These are phyloP conservation scores for Kwoniella heveanensis DNA, from an alignment of 768 basidiomycete species.

Conservation along the genomic window DNA sequence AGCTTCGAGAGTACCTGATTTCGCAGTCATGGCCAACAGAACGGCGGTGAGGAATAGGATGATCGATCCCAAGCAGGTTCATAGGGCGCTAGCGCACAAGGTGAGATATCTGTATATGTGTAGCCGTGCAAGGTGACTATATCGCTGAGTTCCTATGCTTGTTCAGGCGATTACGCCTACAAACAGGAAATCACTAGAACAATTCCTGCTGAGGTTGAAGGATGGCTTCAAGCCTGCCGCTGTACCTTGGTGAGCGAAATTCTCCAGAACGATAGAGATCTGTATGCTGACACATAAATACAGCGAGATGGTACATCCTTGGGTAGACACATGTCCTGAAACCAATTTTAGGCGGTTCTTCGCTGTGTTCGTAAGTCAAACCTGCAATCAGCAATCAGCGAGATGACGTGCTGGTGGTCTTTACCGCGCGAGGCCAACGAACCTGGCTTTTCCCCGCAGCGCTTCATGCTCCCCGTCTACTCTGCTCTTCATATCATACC, in stretches of 20 bases:
- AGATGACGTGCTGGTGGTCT: too few species aligned
- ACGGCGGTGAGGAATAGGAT: slow-evolving; percentile 64
- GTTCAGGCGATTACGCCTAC: slow-evolving; percentile 41
- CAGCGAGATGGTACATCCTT: slow-evolving; percentile 76
- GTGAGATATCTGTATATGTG: slow-evolving; percentile 51
- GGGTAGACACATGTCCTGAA: slow-evolving; percentile 64
- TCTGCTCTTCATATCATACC: slow-evolving; percentile 89
- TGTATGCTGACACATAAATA: not conserved
- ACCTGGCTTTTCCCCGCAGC: too few species aligned
- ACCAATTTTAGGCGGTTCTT: slow-evolving; percentile 73
- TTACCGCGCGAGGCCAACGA: too few species aligned
- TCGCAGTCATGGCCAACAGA: slow-evolving; percentile 66
- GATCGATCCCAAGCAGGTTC: slow-evolving; percentile 65
- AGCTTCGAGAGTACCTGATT: slow-evolving; percentile 67
- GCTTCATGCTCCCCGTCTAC: slow-evolving; percentile 63
- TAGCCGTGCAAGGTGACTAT: not conserved
- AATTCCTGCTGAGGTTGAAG: slow-evolving; percentile 36
- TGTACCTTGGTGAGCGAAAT: slow-evolving; percentile 53
- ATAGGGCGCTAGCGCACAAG: slow-evolving; percentile 61
- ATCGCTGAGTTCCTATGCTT: not conserved
- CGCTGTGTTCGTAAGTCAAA: slow-evolving; percentile 74
- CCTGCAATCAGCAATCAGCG: too few species aligned
- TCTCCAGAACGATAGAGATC: not conserved
- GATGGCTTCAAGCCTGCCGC: slow-evolving; percentile 46
- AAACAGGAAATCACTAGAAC: slow-evolving; percentile 40